Percentiles rank a stretch among this genome's conserved stretches.
Evolutionary conservation across 495 filamentous ascomycete genomes (phyloP).

Genomic region (Bacidia rubella): DNA sequence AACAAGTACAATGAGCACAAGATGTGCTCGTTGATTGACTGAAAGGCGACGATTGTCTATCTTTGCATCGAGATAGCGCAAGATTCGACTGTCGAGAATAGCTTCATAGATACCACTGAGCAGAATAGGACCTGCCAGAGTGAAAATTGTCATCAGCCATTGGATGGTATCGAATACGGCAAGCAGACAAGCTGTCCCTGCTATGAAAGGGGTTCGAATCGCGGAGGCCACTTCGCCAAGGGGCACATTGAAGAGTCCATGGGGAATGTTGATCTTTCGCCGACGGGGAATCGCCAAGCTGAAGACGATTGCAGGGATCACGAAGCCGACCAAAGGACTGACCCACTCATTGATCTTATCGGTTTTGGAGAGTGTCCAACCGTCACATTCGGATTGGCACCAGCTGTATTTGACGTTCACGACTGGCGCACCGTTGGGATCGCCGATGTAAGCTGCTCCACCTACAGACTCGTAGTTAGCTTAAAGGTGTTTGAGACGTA

Average conservation of each 20-base stretch:
- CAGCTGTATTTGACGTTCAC: conserved; percentile 19
- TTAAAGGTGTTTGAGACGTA: too few relatives aligned
- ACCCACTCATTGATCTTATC: conserved; percentile 9
- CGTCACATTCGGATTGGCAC: conserved; percentile 10
- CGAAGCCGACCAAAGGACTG: conserved; percentile 22
- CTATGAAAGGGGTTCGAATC: conserved; percentile 1
- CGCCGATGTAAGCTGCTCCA: conserved; percentile 20
- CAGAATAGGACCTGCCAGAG: conserved; percentile 28
- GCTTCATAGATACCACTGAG: conserved; percentile 29
- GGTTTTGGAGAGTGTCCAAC: conserved; percentile 1
- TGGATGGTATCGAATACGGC: conserved; percentile 24
- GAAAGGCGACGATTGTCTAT: conserved; percentile 11
- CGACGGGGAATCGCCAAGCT: conserved; percentile 23
- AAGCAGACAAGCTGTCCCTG: conserved; percentile 17
- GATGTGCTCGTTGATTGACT: conserved; percentile 16
- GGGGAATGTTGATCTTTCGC: conserved; percentile 21
- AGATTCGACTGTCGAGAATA: conserved; percentile 20
- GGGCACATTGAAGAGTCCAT: conserved; percentile 17
- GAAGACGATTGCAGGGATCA: conserved; percentile 22
- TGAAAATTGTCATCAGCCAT: conserved; percentile 26
- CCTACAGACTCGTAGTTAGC: neutral
- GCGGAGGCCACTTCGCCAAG: conserved; percentile 1
- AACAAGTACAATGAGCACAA: conserved; percentile 21
- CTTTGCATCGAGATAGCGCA: conserved; percentile 2
- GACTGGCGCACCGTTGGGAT: conserved; percentile 19